Base-by-base conservation (phyloP, 306 rosid species). In the Morella rubra region DNA sequence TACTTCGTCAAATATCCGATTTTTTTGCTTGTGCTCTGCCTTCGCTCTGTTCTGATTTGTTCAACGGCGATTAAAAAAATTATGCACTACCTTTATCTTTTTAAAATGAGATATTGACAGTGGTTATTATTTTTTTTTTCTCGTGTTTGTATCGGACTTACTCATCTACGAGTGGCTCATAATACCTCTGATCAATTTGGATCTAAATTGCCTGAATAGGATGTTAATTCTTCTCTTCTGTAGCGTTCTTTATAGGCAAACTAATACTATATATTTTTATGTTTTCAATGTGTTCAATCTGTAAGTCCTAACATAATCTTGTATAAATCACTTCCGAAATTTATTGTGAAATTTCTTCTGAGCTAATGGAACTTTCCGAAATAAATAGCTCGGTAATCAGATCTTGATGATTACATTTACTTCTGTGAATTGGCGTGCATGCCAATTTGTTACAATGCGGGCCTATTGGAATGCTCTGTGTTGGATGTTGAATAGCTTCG, bases 171-270 rank as follows among this genome's bases (percentile, higher is more conserved):
- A 69, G 70, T 64, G 20, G 56, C n/a, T 15, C 58, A 11, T 66
- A 14, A 32, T 44, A 15, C 6, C 42, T 70, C 24, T 56, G 73
- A 71, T 84, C 58, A 70, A 74, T 77, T 84, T 84, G 79, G 90
- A 87, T 81, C 87, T 79, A 75, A 77, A 72, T 71, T 40, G 37
- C 72, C 55, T 66, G 27, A 15, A 61, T 68, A 58, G 44, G 55
- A 11, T 73, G 58, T 71, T 80, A 69, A 45, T 80, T 20, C 8
- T 16, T 64, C 70, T 14, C 40, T 24, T 24, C 27, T 24, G 27
- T 24, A 24, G 27, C 27, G 41, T 15, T n/a, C 19, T 64, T 16
- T 11, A 37, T 40, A 0, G 16, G 22, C 16, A 64, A 37, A 41
- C 49, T 41, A 40, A 18, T 68, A 11, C 12, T 7, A 15, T 2